Conservation (phyloP, 2,329 filamentous ascomycete species). For the Fusarium sp. region DNA sequence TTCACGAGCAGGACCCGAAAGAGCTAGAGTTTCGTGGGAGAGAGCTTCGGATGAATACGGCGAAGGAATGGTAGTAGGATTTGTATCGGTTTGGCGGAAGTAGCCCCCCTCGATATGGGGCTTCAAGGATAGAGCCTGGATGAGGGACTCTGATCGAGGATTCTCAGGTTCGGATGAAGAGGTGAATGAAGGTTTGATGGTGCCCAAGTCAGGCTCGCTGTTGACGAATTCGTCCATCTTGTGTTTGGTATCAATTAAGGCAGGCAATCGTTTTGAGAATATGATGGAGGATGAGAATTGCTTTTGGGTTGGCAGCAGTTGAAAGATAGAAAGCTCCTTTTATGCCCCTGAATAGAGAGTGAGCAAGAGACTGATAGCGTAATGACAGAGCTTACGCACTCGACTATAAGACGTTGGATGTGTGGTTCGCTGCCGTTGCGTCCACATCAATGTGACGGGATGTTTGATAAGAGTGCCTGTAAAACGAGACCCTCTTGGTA, state of each 20-base stretch:
- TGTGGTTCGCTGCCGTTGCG: not conserved
- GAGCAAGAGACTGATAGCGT: slow-evolving; percentile 3
- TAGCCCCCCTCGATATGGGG: slow-evolving; percentile 73
- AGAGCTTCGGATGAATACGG: slow-evolving; percentile 49
- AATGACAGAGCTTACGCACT: not conserved
- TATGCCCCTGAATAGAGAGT: slow-evolving; percentile 11
- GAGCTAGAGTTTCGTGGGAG: slow-evolving; percentile 47
- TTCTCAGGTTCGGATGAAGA: slow-evolving; percentile 31
- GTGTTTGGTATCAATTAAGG: not conserved
- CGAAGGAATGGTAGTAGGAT: slow-evolving; percentile 61
- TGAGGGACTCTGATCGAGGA: slow-evolving; percentile 36
- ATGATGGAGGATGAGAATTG: not conserved
- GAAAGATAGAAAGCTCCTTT: not conserved
- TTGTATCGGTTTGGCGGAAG: slow-evolving; percentile 69
- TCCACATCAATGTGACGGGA: not conserved
- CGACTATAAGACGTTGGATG: not conserved
- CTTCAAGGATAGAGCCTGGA: slow-evolving; percentile 56
- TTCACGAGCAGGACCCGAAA: slow-evolving; percentile 46
- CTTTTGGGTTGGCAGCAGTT: not conserved
- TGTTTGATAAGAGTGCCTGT: not conserved
- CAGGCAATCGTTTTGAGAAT: not conserved
- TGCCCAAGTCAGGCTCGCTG: slow-evolving; percentile 10
- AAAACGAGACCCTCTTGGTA: slow-evolving; percentile 1
- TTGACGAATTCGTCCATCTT: slow-evolving; percentile 26
- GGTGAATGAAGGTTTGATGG: slow-evolving; percentile 27